A percentile compares a stretch with the other conserved stretches of the same genome.
phyloP scores from a whole-genome alignment of 805 yeast species.

The Suhomyces vadensis region DNA sequence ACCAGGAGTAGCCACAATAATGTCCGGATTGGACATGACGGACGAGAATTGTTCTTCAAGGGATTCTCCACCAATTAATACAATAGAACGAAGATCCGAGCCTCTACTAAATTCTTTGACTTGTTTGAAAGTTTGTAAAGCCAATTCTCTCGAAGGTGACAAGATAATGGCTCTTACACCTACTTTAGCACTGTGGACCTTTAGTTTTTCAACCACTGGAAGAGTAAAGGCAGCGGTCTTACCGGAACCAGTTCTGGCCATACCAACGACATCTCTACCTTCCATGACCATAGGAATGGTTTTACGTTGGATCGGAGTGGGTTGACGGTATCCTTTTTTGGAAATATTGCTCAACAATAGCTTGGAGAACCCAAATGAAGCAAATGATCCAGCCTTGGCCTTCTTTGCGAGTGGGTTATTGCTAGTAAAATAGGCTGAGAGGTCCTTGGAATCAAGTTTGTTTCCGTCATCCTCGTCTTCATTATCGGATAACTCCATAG shows the following conservation, averaged over 20 bases:
- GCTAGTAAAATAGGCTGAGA: constrained; percentile 43
- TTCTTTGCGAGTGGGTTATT: constrained; percentile 52
- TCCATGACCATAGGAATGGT: constrained; percentile 88
- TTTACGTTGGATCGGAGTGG: constrained; percentile 97
- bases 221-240: constrained; percentile 95
- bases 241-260: constrained; percentile 99
- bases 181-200: constrained; percentile 78
- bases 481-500: constrained; percentile 48
- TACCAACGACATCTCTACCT: constrained; percentile 93
- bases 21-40: constrained; percentile 94
- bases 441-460: constrained; percentile 45
- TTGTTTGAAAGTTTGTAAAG: constrained; percentile 86
- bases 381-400: constrained; percentile 79
- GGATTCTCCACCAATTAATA: constrained; percentile 98
- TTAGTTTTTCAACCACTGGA: constrained; percentile 85
- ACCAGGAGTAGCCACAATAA: constrained; percentile 96
- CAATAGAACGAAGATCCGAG: constrained; percentile 74
- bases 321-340: constrained; percentile 87
- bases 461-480: constrained; percentile 28
- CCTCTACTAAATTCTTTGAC: constrained; percentile 86
- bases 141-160: constrained; percentile 96
- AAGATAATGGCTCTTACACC: constrained; percentile 88
- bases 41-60: constrained; percentile 91
- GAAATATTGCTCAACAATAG: constrained; percentile 65
- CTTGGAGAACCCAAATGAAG: constrained; percentile 85